Conservation (phyloP, 441 rosid genomes). For the Syzygium malaccense region DNA sequence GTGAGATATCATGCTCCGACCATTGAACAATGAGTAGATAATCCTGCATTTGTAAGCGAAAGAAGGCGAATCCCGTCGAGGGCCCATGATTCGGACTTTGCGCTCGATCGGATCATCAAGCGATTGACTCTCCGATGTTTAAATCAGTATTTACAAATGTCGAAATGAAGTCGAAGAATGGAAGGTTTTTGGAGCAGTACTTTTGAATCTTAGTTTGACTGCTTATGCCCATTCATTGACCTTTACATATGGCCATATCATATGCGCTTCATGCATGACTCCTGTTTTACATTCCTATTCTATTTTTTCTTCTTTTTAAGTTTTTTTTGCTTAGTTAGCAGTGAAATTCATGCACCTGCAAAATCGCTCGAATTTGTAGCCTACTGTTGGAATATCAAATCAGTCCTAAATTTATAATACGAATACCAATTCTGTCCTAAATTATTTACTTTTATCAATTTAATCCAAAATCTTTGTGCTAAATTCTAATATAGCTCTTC, state of each 20-base stretch:
- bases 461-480: rapidly evolving
- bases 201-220: neutral
- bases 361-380: neutral
- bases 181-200: neutral
- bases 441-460: rapidly evolving
- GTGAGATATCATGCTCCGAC: neutral
- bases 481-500: neutral
- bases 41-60: neutral
- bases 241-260: neutral
- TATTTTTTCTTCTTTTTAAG: rapidly evolving
- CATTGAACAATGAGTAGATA: neutral
- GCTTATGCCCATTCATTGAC: neutral
- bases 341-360: neutral
- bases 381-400: neutral
- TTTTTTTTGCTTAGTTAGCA: neutral
- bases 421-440: rapidly evolving
- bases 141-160: neutral
- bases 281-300: neutral
- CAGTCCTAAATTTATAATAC: rapidly evolving
- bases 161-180: neutral
- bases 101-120: neutral
- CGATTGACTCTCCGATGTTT: neutral
- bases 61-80: neutral
- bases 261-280: neutral
- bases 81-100: neutral